These are phyloP conservation scores for Exserohilum rostratum DNA, from an alignment of 2,329 filamentous ascomycete species.

Conservation along the genomic window DNA sequence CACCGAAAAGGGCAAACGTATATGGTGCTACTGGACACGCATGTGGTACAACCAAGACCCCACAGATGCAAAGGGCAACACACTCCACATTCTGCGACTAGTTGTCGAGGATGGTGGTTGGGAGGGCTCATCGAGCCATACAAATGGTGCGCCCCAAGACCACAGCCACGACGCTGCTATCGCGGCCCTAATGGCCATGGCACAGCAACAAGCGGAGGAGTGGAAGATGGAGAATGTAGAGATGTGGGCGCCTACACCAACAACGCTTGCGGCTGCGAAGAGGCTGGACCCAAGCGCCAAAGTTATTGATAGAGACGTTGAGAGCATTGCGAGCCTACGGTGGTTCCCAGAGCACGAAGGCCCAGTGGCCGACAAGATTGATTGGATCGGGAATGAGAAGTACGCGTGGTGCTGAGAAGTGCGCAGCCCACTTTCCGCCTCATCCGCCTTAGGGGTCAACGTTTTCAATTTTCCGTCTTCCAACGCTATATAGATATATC, in stretches of 20 bases:
- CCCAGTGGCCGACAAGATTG: slow-evolving; percentile 57
- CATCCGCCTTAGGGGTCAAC: no score
- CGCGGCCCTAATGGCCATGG: slow-evolving; percentile 67
- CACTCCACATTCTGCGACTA: slow-evolving; percentile 71
- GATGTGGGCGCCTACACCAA: slow-evolving; percentile 79
- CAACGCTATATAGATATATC: no score
- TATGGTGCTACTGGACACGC: slow-evolving; percentile 77
- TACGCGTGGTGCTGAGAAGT: slow-evolving; percentile 72
- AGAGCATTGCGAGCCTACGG: slow-evolving; percentile 73
- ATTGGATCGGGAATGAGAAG: slow-evolving; percentile 80
- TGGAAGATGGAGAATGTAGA: slow-evolving; percentile 76
- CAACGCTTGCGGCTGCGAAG: slow-evolving; percentile 50
- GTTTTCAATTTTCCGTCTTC: no score
- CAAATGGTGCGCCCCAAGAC: slow-evolving; percentile 20
- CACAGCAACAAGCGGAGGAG: slow-evolving; percentile 70
- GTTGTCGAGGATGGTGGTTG: slow-evolving; percentile 65
- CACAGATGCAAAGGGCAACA: slow-evolving; percentile 65
- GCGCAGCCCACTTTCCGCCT: not conserved
- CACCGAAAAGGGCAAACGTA: slow-evolving; percentile 56
- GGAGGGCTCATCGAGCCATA: slow-evolving; percentile 29
- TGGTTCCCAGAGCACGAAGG: slow-evolving; percentile 64
- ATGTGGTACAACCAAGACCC: slow-evolving; percentile 65
- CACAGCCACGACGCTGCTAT: slow-evolving; percentile 53
- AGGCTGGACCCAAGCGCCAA: slow-evolving; percentile 56
- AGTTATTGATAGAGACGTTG: slow-evolving; percentile 64